Conservation (phyloP, 1,284 basidiomycete genomes). For the Neonothopanus nambi region DNA sequence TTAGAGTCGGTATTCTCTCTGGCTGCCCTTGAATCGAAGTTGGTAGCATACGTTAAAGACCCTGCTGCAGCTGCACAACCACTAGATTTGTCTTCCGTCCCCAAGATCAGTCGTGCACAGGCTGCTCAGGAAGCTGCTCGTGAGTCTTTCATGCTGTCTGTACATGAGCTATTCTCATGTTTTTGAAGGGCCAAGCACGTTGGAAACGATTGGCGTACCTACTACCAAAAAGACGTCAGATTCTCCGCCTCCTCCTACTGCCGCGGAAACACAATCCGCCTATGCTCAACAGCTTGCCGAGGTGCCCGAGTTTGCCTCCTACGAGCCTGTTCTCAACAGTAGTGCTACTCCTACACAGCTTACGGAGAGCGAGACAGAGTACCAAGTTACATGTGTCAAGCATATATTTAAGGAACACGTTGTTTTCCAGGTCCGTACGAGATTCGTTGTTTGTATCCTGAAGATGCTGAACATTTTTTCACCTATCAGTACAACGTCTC, state of each 20-base stretch:
- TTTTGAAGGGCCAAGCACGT: slow-evolving; percentile 69
- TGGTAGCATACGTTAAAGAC: slow-evolving; percentile 89
- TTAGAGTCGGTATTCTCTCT: slow-evolving; percentile 91
- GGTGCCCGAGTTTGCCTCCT: slow-evolving; percentile 84
- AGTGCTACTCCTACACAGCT: slow-evolving; percentile 79
- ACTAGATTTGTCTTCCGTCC: slow-evolving; percentile 82
- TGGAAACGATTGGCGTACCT: slow-evolving; percentile 80
- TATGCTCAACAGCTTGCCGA: slow-evolving; percentile 86
- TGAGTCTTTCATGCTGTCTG: slow-evolving; percentile 38
- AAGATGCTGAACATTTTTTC: slow-evolving; percentile 4
- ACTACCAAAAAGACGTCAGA: slow-evolving; percentile 61
- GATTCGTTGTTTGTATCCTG: neutral
- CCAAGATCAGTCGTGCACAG: slow-evolving; percentile 89
- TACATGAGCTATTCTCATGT: slow-evolving; percentile 10
- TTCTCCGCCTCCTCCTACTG: slow-evolving; percentile 67
- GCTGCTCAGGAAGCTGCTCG: slow-evolving; percentile 85
- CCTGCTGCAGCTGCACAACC: slow-evolving; percentile 64
- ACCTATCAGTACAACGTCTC: slow-evolving; percentile 95
- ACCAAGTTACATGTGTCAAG: slow-evolving; percentile 95
- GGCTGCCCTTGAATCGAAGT: slow-evolving; percentile 81
- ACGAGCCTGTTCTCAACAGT: slow-evolving; percentile 90
- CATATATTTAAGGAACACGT: slow-evolving; percentile 96
- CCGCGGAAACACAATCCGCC: slow-evolving; percentile 81
- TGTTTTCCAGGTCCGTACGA: slow-evolving; percentile 82
- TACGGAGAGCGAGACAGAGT: slow-evolving; percentile 98